These are phyloP conservation scores for Draba incana DNA, from an alignment of 345 rosid species.

Conservation along the genomic window DNA sequence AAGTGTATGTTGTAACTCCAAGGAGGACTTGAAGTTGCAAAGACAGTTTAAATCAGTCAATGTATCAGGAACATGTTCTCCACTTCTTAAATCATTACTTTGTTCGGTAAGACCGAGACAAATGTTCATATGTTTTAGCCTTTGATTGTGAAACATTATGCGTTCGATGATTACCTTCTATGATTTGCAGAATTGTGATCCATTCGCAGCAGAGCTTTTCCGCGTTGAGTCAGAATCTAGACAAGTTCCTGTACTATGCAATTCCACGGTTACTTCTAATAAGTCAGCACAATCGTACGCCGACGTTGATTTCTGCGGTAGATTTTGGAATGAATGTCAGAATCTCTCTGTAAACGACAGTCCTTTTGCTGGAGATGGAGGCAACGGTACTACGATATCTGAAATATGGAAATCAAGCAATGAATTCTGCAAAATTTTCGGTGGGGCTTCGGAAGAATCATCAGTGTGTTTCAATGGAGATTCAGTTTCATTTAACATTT, in stretches of 20 bases:
- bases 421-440: constrained; percentile 48
- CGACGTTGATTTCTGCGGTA: constrained; percentile 35
- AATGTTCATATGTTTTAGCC: background rate
- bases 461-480: constrained; percentile 48
- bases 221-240: constrained; percentile 36
- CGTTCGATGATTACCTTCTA: background rate
- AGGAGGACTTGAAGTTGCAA: constrained; percentile 29
- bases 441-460: constrained; percentile 47
- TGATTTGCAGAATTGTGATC: constrained; percentile 42
- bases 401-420: constrained; percentile 46
- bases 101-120: constrained; percentile 28
- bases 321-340: constrained; percentile 45
- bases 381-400: constrained; percentile 36
- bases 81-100: constrained; percentile 37
- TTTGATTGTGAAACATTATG: constrained; percentile 5
- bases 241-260: constrained; percentile 44
- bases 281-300: constrained; percentile 28
- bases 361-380: constrained; percentile 39
- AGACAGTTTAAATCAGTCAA: constrained; percentile 29
- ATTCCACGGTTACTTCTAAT: constrained; percentile 32
- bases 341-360: constrained; percentile 44
- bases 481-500: constrained; percentile 39
- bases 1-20: constrained; percentile 36
- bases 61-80: constrained; percentile 34
- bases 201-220: constrained; percentile 41